Base-by-base conservation (phyloP, 176 grass and related monocot species). In the Zea luxurians region DNA sequence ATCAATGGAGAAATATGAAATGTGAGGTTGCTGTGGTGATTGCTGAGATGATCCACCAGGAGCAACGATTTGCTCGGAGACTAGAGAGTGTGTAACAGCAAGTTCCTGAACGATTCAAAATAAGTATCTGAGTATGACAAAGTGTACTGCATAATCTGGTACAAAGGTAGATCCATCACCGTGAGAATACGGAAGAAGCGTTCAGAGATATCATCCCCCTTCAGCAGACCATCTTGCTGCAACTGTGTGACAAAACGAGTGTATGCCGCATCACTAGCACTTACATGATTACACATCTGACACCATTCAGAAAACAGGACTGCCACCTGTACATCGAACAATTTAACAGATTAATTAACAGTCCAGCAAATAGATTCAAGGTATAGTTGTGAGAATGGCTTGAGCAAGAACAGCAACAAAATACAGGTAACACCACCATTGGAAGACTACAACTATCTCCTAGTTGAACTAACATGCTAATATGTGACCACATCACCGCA, bases 1-100 rank as follows among this genome's bases (percentile, higher is more conserved):
- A 90, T 97, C 90, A 79, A 97, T 84, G 16, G 93, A 71, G 45
- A 88, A 84, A 86, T 89, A 97, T 63, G 90, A 88, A 66, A 92
- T 64, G 68, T 86, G 76, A 3, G 64, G 79, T 65, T 73, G 78
- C 27, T 74, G 83, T 37, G 58, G 54, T 68, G 84, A 76, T 40
- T 87, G 87, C 60, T 73, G 88, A 73, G 85, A 80, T 20, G 85
- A 60, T 64, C 73, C 47, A 85, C 85, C 81, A 79, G 85, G 75
- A 78, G 85, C 50, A 61, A 61, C 48, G 40, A 78, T 83, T 75
- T 89, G 82, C 71, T 90, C 87, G 4, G 86, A 75, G n/a, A 90
- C 68, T 64, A 90, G 55, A 38, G 82, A 77, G 79, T 92, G 85
- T 37, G 87, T 63, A 61, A 92, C 80, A 79, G 90, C 81, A 64